Conservation (phyloP, 441 rosid genomes). For the Erodium moschatum region DNA sequence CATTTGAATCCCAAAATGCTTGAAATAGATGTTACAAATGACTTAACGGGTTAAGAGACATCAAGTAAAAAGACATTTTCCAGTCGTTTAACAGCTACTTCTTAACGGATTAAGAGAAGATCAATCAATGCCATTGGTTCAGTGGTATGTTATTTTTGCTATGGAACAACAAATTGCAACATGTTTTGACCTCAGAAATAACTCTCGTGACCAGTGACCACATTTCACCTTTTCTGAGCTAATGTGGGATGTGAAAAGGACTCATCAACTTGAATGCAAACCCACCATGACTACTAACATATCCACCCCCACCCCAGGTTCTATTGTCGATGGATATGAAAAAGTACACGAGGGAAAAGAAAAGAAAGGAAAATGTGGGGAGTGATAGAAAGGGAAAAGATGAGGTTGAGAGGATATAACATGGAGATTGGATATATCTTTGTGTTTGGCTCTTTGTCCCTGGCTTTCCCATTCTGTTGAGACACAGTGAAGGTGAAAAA, state of each 20-base stretch:
- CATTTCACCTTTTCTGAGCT: background rate
- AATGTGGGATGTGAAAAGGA: slow-evolving; percentile 4
- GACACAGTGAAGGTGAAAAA: background rate
- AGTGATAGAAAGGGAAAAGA: background rate
- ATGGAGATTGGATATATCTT: background rate
- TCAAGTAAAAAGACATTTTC: too few relatives aligned
- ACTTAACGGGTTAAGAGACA: too few relatives aligned
- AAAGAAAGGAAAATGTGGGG: background rate
- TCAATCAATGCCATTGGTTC: too few relatives aligned
- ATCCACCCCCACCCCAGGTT: background rate
- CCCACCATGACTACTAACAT: background rate
- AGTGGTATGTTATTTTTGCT: too few relatives aligned
- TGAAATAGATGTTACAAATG: too few relatives aligned
- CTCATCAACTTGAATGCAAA: background rate
- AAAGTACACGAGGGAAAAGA: background rate
- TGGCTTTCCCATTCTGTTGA: background rate
- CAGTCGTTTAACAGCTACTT: too few relatives aligned
- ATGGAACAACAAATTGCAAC: too few relatives aligned
- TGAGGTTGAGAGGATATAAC: background rate
- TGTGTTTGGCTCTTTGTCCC: slow-evolving; percentile 5
- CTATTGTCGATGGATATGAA: background rate
- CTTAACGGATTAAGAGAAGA: too few relatives aligned
- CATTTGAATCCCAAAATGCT: too few relatives aligned
- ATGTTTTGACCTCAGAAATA: background rate
- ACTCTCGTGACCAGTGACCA: background rate